Evolutionary conservation across 495 filamentous ascomycete genomes (phyloP).

Genomic region (Sabuloglossum arenarium): DNA sequence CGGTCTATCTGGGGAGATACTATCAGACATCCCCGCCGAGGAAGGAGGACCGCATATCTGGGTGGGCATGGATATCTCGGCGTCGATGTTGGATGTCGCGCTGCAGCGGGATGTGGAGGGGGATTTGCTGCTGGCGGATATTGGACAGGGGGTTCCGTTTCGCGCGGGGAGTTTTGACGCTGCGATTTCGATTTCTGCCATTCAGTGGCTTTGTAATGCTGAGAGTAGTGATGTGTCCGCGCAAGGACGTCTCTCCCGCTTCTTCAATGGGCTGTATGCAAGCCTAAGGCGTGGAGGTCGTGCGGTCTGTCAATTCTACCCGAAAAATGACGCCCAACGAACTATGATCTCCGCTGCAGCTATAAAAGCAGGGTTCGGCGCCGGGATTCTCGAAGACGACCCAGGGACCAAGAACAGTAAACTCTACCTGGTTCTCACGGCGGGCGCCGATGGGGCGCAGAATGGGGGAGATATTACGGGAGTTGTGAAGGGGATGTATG

Average conservation of each 20-base stretch:
- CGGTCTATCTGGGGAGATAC: constrained; percentile 83
- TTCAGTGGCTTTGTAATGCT: constrained; percentile 96
- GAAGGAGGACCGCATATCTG: constrained; percentile 77
- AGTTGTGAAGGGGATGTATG: constrained; percentile 69
- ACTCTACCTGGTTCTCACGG: constrained; percentile 81
- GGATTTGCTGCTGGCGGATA: constrained; percentile 78
- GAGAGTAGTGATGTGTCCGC: constrained; percentile 67
- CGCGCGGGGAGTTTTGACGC: constrained; percentile 85
- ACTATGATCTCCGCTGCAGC: constrained; percentile 79
- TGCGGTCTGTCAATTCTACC: constrained; percentile 95
- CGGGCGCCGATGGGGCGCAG: constrained; percentile 32
- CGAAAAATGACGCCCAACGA: constrained; percentile 80
- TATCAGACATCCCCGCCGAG: constrained; percentile 39
- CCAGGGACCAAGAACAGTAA: constrained; percentile 88
- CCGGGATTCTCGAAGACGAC: constrained; percentile 87
- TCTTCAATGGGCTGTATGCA: constrained; percentile 84
- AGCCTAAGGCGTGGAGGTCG: constrained; percentile 65
- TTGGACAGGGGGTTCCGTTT: constrained; percentile 90
- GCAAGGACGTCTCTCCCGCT: constrained; percentile 51
- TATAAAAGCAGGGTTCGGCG: constrained; percentile 84
- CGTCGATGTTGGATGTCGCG: constrained; percentile 80
- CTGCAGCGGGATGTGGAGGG: constrained; percentile 82
- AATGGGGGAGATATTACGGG: constrained; percentile 58
- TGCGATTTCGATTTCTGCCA: constrained; percentile 79
- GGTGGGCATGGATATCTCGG: constrained; percentile 89